Base-by-base conservation (phyloP, 371 early-diverging fungal genomes). In the Rhizopus arrhizus region DNA sequence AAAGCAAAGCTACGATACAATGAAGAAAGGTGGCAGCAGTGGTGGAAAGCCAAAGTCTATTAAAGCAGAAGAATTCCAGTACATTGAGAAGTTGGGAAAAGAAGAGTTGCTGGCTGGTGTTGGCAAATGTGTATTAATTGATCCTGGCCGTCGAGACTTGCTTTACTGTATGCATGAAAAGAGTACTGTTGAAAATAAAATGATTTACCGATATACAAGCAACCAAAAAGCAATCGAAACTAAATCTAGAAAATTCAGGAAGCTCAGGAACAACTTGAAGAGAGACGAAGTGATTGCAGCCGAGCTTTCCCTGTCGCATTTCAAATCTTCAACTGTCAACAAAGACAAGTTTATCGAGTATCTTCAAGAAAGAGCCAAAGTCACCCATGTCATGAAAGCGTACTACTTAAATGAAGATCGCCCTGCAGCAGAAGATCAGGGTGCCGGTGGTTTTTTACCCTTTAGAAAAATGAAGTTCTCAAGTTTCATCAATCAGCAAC, bases 401-500 rank as follows among this genome's bases (percentile, higher is more conserved):
- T 55, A 55, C 13, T 55, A 55, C 12, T 16, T 12, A 12, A 55
- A 43, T 55, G 55, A 55, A 43, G 47, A 47, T 28, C 9, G 8
- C 15, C 47, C 47, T n/a, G 47, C 15, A 13, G 47, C 15, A 47
- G 12, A 22, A 43, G 5, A 5, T 15, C 22, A 55, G 22, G 22
- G 22, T 22, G 22, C 22, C 22, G 22, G 22, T 22, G 22, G 22
- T 10, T 55, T 41, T 13, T 9, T 55, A 4, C 42, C 45, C 5
- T 55, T 55, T 31, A 40, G 55, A 55, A 55, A 55, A 16, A 42
- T 55, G 55, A 55, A 55, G 43, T 31, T 55, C 5, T 42, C 43
- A 5, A 16, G 22, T 31, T n/a, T 38, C 29, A 55, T 55, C 7
- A 42, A 42, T 43, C 4, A 33, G 12, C n/a, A 28, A 4, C 55